phyloP scores from a whole-genome alignment of 139 green algal genomes.

The Coelastrella sp. region DNA sequence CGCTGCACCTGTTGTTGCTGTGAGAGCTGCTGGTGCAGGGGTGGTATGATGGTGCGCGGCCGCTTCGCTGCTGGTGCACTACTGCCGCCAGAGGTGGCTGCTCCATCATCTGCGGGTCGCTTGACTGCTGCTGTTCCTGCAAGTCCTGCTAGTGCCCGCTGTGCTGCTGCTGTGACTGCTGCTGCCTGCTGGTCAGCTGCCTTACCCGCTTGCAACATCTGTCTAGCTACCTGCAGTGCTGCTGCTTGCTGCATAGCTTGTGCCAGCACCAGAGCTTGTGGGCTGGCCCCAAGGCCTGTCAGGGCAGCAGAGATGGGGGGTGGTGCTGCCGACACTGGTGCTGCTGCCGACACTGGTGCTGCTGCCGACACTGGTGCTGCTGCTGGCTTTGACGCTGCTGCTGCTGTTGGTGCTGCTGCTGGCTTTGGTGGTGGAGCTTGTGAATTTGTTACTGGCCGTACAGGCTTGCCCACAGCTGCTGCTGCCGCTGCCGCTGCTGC shows the following conservation, averaged over 20 bases:
- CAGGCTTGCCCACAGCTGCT: background rate
- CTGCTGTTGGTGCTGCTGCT: background rate
- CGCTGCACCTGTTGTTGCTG: slow-evolving; percentile 13
- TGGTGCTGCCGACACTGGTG: background rate
- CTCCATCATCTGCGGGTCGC: background rate
- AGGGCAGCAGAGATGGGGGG: background rate
- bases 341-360: background rate
- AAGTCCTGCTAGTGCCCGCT: slow-evolving; percentile 2
- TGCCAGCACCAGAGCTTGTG: background rate
- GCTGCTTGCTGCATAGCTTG: background rate
- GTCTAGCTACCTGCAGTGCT: background rate
- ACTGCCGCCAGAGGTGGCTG: background rate
- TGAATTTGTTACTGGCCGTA: background rate
- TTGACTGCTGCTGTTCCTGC: slow-evolving; percentile 2
- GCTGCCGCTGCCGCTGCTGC: background rate
- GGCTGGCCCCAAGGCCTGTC: background rate
- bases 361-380: background rate
- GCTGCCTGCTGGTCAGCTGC: background rate
- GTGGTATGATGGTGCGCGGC: background rate
- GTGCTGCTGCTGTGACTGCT: slow-evolving; percentile 7
- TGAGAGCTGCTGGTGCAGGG: background rate
- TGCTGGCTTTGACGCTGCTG: background rate
- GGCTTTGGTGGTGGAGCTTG: background rate
- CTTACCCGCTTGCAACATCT: background rate
- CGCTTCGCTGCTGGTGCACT: slow-evolving; percentile 31